A percentile compares a stretch with the other conserved stretches of the same genome.
Evolutionary conservation across 179 eudicot species (phyloP).

Genomic region (Spinacia oleracea): DNA sequence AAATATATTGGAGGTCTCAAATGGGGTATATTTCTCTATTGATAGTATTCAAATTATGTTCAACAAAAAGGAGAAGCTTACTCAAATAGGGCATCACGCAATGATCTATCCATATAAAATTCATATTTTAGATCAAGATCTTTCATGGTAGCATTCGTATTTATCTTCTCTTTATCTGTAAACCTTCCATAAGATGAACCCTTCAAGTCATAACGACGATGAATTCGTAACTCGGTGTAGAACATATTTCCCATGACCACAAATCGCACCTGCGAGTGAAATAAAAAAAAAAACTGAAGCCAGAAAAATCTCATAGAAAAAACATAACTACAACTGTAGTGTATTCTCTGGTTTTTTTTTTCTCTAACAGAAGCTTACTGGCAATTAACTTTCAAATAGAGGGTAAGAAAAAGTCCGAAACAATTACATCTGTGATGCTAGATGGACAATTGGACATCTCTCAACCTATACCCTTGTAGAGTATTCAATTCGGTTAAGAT

Average conservation of each 20-base stretch:
- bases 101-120: constrained; percentile 77
- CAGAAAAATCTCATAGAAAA: not conserved
- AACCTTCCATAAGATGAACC: constrained; percentile 81
- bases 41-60: not conserved
- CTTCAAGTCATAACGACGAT: constrained; percentile 90
- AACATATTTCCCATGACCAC: constrained; percentile 99
- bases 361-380: not conserved
- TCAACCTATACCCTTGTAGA: not conserved
- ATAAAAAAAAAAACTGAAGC: not conserved
- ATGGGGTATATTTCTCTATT: not conserved
- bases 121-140: constrained; percentile 82
- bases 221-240: constrained; percentile 85
- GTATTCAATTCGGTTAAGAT: not conserved
- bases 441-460: not conserved
- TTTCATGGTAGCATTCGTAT: constrained; percentile 69
- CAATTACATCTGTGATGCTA: not conserved
- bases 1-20: not conserved
- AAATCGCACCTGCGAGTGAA: constrained; percentile 65
- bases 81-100: constrained; percentile 80
- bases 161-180: constrained; percentile 59
- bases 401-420: not conserved
- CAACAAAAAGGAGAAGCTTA: constrained; percentile 32
- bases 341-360: not conserved
- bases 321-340: not conserved
- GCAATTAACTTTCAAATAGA: not conserved